Base-by-base conservation (phyloP, 331 rosid genomes). In the Acacia concinna region DNA sequence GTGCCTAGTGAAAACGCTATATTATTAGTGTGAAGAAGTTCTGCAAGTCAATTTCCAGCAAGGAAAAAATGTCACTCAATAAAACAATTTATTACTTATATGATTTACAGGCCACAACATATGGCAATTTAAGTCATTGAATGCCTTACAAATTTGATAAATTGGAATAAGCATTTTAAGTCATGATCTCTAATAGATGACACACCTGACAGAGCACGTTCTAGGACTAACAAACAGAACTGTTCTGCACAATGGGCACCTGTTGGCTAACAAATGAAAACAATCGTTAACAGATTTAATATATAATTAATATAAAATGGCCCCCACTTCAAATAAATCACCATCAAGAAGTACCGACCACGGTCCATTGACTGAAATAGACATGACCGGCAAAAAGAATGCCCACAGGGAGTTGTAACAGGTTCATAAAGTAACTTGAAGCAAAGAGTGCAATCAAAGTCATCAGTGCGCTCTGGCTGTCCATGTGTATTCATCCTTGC, bases 221-320 rank as follows among this genome's bases (percentile, higher is more conserved):
- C 93, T 90, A 46, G 99, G 93, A 88, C 90, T 89, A 80, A 96
- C 80, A 82, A 96, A 92, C 82, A 96, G 94, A 84, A 96, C 94
- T 25, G 97, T 93, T 84, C 99, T 91, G 91, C 99, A 96, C 88
- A 96, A 83, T 51, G 99, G 99, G 84, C 99, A 96, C 87, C 90
- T 96, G 89, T 96, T 96, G 80, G 97, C 99, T 96, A 87, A 46
- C 75, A 90, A 75, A 85, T 38, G 56, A 83, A 79, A 70, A 83
- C 54, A 81, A 73, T 31, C 34, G 74, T 80, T 79, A 84, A 81
- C 70, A 80, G 32, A 60, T 57, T 70, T 20, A 77, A 52, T 52
- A 52, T 20, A 17, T 46, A 46, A 7, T 46, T 27, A 70, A 77
- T 44, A 73, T 75, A 77, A 73, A 70, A 75, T n/a, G 23, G 46